Evolutionary conservation across 805 yeast genomes (phyloP).

Genomic region (Kodamaea hsintzibuensis): DNA sequence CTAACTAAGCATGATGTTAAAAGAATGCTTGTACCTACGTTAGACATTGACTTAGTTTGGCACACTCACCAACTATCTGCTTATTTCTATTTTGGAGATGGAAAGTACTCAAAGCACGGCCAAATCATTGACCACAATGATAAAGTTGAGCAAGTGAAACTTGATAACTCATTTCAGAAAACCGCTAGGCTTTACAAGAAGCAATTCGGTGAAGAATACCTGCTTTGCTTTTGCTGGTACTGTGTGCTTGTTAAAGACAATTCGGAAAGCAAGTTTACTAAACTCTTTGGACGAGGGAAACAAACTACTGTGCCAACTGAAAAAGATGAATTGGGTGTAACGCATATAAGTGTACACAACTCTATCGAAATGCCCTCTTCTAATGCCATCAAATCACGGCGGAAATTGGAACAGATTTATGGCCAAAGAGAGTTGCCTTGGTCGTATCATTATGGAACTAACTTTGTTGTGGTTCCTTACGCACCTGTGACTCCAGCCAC

Average conservation of each 20-base stretch:
- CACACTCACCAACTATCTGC: constrained; percentile 24
- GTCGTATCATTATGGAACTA: neutral
- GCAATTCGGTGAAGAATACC: constrained; percentile 11
- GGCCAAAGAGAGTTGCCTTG: constrained; percentile 1
- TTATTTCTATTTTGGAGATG: constrained; percentile 15
- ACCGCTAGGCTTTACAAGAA: constrained; percentile 13
- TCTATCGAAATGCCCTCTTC: constrained; percentile 1
- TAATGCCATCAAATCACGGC: neutral
- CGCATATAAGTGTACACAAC: constrained; percentile 8
- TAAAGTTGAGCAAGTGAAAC: constrained; percentile 9
- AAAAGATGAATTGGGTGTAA: neutral
- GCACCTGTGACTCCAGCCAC: neutral
- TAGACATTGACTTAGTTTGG: constrained; percentile 30
- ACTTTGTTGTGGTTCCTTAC: neutral
- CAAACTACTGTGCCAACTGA: neutral
- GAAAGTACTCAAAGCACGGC: constrained; percentile 16
- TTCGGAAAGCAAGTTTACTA: neutral
- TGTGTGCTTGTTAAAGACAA: constrained; percentile 5
- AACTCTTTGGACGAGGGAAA: neutral
- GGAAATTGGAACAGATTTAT: neutral
- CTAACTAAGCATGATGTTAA: constrained; percentile 1
- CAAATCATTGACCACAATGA: constrained; percentile 10
- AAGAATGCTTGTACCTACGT: constrained; percentile 22
- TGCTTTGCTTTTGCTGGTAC: constrained; percentile 14
- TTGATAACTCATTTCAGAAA: constrained; percentile 10